Base-by-base conservation (phyloP, 768 basidiomycete genomes). In the Exidia glandulosa region DNA sequence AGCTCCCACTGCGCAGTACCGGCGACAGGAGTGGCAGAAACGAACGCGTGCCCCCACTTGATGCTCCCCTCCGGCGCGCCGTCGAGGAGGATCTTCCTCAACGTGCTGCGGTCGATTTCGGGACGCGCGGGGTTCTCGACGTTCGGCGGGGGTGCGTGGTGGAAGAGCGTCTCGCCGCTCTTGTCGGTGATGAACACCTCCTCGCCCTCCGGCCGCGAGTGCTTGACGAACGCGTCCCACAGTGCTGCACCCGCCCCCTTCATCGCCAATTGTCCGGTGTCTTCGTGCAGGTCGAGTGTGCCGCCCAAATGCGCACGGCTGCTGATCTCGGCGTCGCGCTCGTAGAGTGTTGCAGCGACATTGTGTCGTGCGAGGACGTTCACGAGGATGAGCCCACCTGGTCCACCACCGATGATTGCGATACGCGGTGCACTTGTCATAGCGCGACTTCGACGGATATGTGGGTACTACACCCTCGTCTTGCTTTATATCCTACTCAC, bases 241-340 rank as follows among this genome's bases (percentile, higher is more conserved):
- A 71, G 59, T 19, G 10, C 12, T 19, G 16, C 10, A 1, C 62
- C 62, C 2, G 66, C 66, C 12, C 56, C 65, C 33, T 57, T 59
- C 2, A 71, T 36, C 10, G 70, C 65, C 25, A 31, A 9, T 34
- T 67, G 62, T 16, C 70, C 70, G 19, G 65, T 66, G 27, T 66
- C 65, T 1, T 62, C 59, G 58, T 71, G 70, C 32, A 71, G 60
- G 61, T 71, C 70, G n/a, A 71, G 65, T n/a, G 64, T 56, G n/a
- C 70, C 70, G 33, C 66, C 67, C 33, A 67, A 67, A 12, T 55
- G 57, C 41, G 66, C 61, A 37, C 58, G 32, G 27, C 47, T 29
- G 10, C 59, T 54, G 12, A 6, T 23, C 25, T 58, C 60, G 37
- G 54, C 31, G 37, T 69, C 68, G 3, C 64, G 62, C 60, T 71